Percentiles rank a stretch among this genome's conserved stretches.
These are phyloP conservation scores for Trichoderma sp. DNA, from an alignment of 2,329 filamentous ascomycete genomes.

Conservation along the genomic window DNA sequence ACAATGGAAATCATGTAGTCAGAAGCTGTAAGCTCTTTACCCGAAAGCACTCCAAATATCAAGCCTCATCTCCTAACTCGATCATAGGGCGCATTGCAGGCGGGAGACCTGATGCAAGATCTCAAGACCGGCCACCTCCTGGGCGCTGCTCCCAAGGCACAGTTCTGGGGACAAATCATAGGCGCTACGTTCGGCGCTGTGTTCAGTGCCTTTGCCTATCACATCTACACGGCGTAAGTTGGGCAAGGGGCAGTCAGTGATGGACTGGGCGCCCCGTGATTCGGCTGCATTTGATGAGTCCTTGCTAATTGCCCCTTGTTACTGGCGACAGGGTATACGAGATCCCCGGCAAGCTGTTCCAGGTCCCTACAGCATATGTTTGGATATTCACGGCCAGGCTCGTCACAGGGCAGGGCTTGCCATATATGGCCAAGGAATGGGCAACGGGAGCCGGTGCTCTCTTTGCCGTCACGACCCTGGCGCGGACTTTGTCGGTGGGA, in stretches of 20 bases:
- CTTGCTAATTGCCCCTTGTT: no score
- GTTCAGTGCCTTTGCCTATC: slow-evolving; percentile 83
- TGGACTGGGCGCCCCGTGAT: no score
- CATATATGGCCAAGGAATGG: slow-evolving; percentile 79
- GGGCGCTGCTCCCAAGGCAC: slow-evolving; percentile 87
- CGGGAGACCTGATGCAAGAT: slow-evolving; percentile 95
- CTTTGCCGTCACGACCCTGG: slow-evolving; percentile 70
- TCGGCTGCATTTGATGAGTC: no score
- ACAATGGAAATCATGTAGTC: slow-evolving; percentile 36
- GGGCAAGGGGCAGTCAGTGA: no score
- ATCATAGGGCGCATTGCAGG: slow-evolving; percentile 74
- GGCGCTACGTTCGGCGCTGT: slow-evolving; percentile 85
- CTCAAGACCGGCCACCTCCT: slow-evolving; percentile 94
- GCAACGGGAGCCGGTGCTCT: slow-evolving; percentile 73
- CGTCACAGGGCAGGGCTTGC: slow-evolving; percentile 87
- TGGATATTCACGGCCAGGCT: slow-evolving; percentile 97
- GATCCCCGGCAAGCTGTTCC: slow-evolving; percentile 86
- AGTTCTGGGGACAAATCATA: slow-evolving; percentile 96
- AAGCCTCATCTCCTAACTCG: slow-evolving; percentile 25
- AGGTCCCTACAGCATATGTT: slow-evolving; percentile 91
- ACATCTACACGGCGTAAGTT: slow-evolving; percentile 71
- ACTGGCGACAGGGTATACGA: slow-evolving; percentile 68
- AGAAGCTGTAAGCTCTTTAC: slow-evolving; percentile 43
- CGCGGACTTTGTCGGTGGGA: slow-evolving; percentile 63
- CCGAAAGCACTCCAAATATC: neutral